Conservation (phyloP, 164 flowering plant species). For the grape (Vitis vinifera) region DNA sequence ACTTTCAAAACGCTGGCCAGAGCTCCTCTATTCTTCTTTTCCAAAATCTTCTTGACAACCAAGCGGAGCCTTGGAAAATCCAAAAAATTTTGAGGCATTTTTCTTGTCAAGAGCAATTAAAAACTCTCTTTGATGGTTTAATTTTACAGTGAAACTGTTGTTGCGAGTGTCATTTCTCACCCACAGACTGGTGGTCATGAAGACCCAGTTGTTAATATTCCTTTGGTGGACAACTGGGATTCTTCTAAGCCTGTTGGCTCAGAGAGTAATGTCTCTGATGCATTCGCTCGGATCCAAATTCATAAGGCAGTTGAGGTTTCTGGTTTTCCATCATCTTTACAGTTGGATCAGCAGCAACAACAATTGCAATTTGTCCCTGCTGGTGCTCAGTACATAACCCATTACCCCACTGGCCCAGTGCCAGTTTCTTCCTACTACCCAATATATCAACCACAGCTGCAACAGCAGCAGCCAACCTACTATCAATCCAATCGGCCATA, state of each 20-base stretch:
- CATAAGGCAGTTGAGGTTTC: conserved; percentile 20
- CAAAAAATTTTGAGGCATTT: background rate
- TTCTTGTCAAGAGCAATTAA: no score
- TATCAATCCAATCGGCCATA: conserved; percentile 36
- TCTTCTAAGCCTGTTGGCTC: conserved; percentile 14
- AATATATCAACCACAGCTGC: conserved; percentile 25
- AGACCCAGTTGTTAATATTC: conserved; percentile 21
- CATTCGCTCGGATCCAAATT: conserved; percentile 9
- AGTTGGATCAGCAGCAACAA: conserved; percentile 21
- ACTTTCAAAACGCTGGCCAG: no score
- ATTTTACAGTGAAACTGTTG: conserved; percentile 31
- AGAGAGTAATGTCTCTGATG: conserved; percentile 18
- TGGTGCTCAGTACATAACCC: conserved; percentile 26
- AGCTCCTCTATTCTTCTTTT: background rate
- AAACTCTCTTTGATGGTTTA: no score
- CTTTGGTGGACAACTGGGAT: conserved; percentile 9
- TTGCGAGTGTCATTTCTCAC: conserved; percentile 13
- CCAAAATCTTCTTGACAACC: background rate
- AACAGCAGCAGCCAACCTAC: conserved; percentile 23
- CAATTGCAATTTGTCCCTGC: conserved; percentile 25
- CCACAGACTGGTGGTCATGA: conserved; percentile 18
- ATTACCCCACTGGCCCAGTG: conserved; percentile 17
- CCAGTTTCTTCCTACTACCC: conserved; percentile 31
- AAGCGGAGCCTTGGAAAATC: background rate
- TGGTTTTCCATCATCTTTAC: conserved; percentile 24